A percentile compares a stretch with the other conserved stretches of the same genome.
Evolutionary conservation across 148 eudicot species (phyloP).

Genomic region (Oxyria digyna): DNA sequence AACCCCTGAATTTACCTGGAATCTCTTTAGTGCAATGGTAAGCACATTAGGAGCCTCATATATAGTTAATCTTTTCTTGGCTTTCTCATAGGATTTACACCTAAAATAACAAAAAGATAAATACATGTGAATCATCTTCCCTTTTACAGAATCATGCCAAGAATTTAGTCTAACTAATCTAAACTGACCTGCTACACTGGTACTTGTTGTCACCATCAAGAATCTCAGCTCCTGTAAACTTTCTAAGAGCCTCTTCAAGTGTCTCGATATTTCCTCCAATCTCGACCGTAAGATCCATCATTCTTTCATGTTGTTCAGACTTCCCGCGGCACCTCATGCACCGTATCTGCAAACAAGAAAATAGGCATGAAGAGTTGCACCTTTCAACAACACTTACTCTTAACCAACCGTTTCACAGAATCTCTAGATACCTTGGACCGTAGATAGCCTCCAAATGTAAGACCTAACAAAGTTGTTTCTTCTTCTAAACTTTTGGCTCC

Average conservation of each 20-base stretch:
- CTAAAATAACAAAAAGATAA: slow-evolving; percentile 20
- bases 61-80: slow-evolving; percentile 68
- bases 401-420: neutral
- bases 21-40: slow-evolving; percentile 70
- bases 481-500: slow-evolving; percentile 41
- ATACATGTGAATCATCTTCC: neutral
- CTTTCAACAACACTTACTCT: neutral
- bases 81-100: slow-evolving; percentile 77
- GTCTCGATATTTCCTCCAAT: slow-evolving; percentile 70
- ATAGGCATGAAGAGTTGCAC: neutral
- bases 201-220: slow-evolving; percentile 91
- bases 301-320: slow-evolving; percentile 62
- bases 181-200: slow-evolving; percentile 67
- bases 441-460: slow-evolving; percentile 83
- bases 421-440: slow-evolving; percentile 54
- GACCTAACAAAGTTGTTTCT: slow-evolving; percentile 65
- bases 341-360: slow-evolving; percentile 37
- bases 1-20: slow-evolving; percentile 39
- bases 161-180: neutral
- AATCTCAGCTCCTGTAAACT: slow-evolving; percentile 54
- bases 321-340: slow-evolving; percentile 67
- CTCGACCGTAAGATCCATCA: slow-evolving; percentile 89
- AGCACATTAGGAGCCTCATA: slow-evolving; percentile 86
- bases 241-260: slow-evolving; percentile 61
- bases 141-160: neutral